Conservation (phyloP, 345 rosid species). For the Xanthoceras sorbifolium region DNA sequence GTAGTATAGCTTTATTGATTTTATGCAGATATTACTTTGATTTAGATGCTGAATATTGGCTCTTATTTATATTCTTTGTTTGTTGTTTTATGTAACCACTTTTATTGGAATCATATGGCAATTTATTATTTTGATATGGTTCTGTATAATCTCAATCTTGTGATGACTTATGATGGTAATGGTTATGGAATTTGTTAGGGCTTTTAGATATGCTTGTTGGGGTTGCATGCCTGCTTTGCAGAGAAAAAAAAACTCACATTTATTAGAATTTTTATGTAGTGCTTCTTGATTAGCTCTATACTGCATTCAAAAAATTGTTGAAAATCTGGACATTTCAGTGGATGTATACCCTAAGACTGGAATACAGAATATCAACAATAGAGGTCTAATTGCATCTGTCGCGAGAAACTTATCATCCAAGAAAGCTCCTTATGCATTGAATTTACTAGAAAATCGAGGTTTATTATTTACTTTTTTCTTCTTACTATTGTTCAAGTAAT, state of each 20-base stretch:
- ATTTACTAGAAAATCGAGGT: neutral
- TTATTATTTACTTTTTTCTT: neutral
- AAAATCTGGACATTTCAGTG: neutral
- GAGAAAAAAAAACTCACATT: neutral
- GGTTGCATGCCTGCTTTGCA: neutral
- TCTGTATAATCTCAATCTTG: neutral
- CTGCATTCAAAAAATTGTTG: neutral
- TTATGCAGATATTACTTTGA: conserved; percentile 10
- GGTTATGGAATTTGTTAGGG: neutral
- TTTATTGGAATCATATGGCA: neutral
- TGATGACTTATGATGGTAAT: neutral
- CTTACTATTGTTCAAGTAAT: neutral
- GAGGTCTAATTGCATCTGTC: neutral
- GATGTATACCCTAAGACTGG: neutral
- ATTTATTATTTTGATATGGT: neutral
- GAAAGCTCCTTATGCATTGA: neutral
- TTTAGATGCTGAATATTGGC: neutral
- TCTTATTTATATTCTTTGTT: neutral
- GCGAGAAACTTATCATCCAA: neutral
- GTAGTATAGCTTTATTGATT: conserved; percentile 41
- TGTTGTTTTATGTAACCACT: conserved; percentile 2
- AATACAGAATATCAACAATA: neutral
- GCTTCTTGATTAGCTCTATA: neutral
- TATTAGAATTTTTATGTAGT: neutral
- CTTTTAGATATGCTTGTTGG: neutral